Conservation (phyloP, 805 yeast genomes). For the Yarrowia keelungensis region DNA sequence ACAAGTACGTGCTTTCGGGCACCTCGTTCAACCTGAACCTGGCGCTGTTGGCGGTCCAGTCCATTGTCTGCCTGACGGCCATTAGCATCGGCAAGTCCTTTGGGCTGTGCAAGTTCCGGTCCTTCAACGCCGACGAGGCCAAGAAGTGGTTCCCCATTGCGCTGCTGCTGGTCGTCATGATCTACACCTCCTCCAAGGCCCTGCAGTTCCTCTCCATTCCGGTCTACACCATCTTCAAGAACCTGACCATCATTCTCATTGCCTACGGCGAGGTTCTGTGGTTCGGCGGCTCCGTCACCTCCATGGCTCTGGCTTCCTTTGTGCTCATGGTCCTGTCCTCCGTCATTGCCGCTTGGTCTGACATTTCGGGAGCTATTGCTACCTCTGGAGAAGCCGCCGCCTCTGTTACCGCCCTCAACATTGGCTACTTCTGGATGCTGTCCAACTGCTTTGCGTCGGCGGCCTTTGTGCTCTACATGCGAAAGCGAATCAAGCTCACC, state of each 20-base stretch:
- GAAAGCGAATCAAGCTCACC: conserved; percentile 96
- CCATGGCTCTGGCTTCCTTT: conserved; percentile 90
- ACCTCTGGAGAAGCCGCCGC: conserved; percentile 47
- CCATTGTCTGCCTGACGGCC: conserved; percentile 78
- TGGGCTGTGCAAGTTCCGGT: conserved; percentile 85
- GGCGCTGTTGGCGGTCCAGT: conserved; percentile 86
- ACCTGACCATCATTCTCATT: conserved; percentile 92
- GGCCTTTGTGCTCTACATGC: conserved; percentile 89
- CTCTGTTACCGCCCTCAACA: conserved; percentile 51
- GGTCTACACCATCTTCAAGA: conserved; percentile 97
- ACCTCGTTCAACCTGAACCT: conserved; percentile 84
- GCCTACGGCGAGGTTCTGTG: conserved; percentile 98
- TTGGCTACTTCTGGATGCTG: conserved; percentile 97
- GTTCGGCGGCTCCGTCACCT: conserved; percentile 91
- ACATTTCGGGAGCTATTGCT: conserved; percentile 55
- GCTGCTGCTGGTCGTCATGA: conserved; percentile 85
- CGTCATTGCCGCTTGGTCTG: conserved; percentile 95
- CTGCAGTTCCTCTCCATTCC: conserved; percentile 90
- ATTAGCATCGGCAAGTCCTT: conserved; percentile 74
- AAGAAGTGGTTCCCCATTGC: conserved; percentile 96
- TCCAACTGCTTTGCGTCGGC: conserved; percentile 94
- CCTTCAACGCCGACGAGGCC: conserved; percentile 84
- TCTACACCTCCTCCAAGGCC: conserved; percentile 95
- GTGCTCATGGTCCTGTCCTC: conserved; percentile 92
- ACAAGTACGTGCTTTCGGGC: conserved; percentile 89